Evolutionary conservation across 768 basidiomycete species (phyloP).

Genomic region (Brasilioporus rufonigricans): DNA sequence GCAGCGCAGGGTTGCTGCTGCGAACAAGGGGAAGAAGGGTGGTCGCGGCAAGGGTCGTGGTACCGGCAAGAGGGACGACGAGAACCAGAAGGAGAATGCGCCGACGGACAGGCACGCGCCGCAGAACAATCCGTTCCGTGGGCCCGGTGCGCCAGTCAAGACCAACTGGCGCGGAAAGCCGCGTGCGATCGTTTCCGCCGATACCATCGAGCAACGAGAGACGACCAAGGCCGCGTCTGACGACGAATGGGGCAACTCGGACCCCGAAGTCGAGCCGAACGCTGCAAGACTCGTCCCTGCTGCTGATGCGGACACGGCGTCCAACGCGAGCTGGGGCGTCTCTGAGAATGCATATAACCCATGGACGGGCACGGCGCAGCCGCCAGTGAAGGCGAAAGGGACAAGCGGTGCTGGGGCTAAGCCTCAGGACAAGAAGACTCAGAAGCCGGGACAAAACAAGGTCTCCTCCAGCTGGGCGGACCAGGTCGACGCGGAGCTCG

Average conservation of each 20-base stretch:
- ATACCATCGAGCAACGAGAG: conserved; percentile 25
- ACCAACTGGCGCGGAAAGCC: conserved; percentile 31
- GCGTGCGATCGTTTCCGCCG: conserved; percentile 26
- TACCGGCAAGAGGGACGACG: conserved; percentile 8
- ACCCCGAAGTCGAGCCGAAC: conserved; percentile 11
- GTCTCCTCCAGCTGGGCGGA: conserved; percentile 26
- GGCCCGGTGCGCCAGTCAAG: conserved; percentile 30
- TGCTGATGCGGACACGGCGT: conserved; percentile 8
- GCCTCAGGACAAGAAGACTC: conserved; percentile 3
- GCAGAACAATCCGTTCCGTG: conserved; percentile 23
- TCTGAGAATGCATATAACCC: conserved; percentile 23
- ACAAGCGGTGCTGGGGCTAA: background rate
- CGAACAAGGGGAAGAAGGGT: conserved; percentile 24
- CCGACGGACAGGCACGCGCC: background rate
- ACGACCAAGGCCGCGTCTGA: conserved; percentile 1
- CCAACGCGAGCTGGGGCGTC: conserved; percentile 21
- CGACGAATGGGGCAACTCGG: conserved; percentile 24
- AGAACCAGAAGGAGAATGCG: background rate
- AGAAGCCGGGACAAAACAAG: conserved; percentile 7
- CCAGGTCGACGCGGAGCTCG: conserved; percentile 21
- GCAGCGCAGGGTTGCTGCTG: conserved; percentile 12
- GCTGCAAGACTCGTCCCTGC: background rate
- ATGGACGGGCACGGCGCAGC: conserved; percentile 11
- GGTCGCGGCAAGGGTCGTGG: conserved; percentile 10
- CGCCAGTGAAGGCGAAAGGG: conserved; percentile 9